A percentile compares a stretch with the other conserved stretches of the same genome.
phyloP scores from a whole-genome alignment of 202 grass and related monocot species.

The Dendrocalamus latiflorus region DNA sequence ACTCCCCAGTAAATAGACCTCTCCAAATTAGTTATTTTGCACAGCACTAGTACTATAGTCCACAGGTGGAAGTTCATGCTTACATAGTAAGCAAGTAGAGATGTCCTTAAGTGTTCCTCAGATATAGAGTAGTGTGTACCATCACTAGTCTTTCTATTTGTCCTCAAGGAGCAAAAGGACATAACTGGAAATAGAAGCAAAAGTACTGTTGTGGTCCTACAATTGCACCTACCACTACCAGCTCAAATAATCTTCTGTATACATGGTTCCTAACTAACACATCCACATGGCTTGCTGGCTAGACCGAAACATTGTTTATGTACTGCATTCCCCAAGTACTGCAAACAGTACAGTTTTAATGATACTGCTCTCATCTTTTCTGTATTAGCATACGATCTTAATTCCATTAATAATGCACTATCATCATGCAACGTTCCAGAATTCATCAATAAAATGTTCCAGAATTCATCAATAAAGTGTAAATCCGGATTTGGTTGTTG shows the following conservation, averaged over 20 bases:
- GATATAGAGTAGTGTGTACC: too few species aligned
- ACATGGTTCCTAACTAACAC: background rate
- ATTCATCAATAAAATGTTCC: too few species aligned
- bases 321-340: too few species aligned
- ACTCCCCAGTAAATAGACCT: too few species aligned
- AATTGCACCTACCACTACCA: background rate
- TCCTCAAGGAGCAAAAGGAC: background rate
- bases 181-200: too few species aligned
- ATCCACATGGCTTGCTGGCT: constrained; percentile 6
- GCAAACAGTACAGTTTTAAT: background rate
- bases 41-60: background rate
- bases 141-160: background rate
- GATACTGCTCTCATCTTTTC: background rate
- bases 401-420: background rate
- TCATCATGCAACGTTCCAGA: background rate
- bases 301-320: background rate
- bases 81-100: background rate
- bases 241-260: background rate
- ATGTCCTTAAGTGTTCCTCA: background rate
- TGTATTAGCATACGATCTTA: background rate
- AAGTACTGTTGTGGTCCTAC: too few species aligned
- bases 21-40: background rate
- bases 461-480: background rate
- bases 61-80: background rate
- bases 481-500: background rate